These are phyloP conservation scores for Sclerotinia nivalis DNA, from an alignment of 2,329 filamentous ascomycete species.

Conservation along the genomic window DNA sequence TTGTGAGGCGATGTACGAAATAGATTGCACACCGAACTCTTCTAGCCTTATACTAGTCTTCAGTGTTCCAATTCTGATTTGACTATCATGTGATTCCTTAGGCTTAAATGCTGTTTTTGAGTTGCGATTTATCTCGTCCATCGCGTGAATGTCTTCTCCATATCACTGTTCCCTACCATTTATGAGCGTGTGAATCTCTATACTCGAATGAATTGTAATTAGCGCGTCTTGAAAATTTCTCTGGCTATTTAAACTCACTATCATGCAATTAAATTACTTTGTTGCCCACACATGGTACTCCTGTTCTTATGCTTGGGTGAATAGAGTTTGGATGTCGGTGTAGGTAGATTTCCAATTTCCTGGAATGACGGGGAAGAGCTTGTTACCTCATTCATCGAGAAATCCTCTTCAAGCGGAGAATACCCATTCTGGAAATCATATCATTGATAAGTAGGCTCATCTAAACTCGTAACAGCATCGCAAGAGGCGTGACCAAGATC, in stretches of 20 bases:
- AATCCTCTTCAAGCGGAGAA: background rate
- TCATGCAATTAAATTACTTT: background rate
- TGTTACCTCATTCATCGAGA: background rate
- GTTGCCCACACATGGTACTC: background rate
- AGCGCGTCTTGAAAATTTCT: background rate
- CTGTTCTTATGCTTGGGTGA: background rate
- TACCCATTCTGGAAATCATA: background rate
- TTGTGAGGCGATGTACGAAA: too few species aligned
- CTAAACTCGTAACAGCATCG: constrained; percentile 1
- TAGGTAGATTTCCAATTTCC: background rate
- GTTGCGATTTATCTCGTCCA: too few species aligned
- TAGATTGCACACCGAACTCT: too few species aligned
- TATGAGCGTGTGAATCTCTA: too few species aligned
- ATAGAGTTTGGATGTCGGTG: too few species aligned
- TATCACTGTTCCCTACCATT: background rate
- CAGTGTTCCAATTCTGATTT: too few species aligned
- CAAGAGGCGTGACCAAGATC: background rate
- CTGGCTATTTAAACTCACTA: background rate
- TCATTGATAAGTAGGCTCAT: background rate
- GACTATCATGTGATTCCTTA: too few species aligned
- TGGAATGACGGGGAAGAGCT: constrained; percentile 4
- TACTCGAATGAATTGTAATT: background rate
- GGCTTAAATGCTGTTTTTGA: too few species aligned
- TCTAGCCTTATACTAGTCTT: too few species aligned
- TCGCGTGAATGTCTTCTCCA: too few species aligned